Evolutionary conservation across 2,329 filamentous ascomycete genomes (phyloP).

Genomic region (Sclerotinia trifoliorum): DNA sequence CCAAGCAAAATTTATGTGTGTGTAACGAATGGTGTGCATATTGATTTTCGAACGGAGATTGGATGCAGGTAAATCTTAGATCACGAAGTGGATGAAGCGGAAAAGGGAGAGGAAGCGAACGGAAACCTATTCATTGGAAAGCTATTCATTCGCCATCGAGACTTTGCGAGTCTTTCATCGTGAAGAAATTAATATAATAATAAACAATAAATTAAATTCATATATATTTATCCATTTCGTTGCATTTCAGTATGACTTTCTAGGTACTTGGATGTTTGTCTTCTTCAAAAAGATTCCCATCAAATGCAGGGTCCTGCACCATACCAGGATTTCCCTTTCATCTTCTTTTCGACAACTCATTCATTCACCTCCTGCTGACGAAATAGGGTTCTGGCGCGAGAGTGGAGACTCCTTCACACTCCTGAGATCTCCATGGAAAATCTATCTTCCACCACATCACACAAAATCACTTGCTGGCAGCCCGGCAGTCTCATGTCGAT

Average conservation of each 20-base stretch:
- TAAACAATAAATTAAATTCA: too few species aligned
- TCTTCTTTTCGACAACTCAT: background rate
- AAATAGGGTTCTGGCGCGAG: background rate
- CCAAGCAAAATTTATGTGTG: background rate
- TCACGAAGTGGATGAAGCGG: background rate
- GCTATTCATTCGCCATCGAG: background rate
- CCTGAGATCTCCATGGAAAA: background rate
- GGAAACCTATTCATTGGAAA: background rate
- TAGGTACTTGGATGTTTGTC: background rate
- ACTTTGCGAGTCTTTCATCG: too few species aligned
- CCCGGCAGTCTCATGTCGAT: too few species aligned
- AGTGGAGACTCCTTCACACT: background rate
- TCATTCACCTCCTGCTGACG: background rate
- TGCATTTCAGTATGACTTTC: background rate
- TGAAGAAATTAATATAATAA: background rate
- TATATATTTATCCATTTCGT: background rate
- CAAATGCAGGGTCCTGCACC: conserved; percentile 15
- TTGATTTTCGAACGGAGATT: background rate
- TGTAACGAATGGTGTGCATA: background rate
- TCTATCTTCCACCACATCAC: background rate
- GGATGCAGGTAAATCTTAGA: background rate
- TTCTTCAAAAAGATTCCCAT: background rate
- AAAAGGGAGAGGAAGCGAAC: background rate
- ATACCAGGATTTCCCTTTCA: conserved; percentile 7
- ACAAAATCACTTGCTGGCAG: background rate